Conservation (phyloP, 2,329 filamentous ascomycete genomes). For the Fusarium praegraminearum region DNA sequence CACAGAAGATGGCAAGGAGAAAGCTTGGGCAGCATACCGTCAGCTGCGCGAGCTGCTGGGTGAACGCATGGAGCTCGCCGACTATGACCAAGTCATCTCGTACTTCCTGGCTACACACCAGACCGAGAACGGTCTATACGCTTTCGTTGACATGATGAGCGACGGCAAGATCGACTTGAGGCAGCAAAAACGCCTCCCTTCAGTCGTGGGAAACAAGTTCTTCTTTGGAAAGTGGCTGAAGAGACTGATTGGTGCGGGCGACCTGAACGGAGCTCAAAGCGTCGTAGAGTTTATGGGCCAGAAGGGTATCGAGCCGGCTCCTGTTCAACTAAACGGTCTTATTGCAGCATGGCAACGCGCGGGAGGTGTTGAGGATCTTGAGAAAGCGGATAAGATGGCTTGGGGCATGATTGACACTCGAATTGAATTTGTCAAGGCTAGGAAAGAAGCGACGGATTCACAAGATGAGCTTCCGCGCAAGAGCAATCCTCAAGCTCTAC, state of each 20-base stretch:
- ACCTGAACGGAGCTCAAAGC: constrained; percentile 76
- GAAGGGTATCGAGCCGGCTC: constrained; percentile 73
- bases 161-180: constrained; percentile 65
- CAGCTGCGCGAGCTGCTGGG: constrained; percentile 72
- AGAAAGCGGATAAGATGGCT: constrained; percentile 74
- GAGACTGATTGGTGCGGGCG: constrained; percentile 78
- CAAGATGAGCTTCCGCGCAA: constrained; percentile 7
- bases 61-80: constrained; percentile 72
- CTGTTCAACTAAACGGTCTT: constrained; percentile 84
- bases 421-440: constrained; percentile 69
- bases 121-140: constrained; percentile 75
- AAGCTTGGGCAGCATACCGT: constrained; percentile 76
- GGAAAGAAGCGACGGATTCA: constrained; percentile 45
- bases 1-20: constrained; percentile 59
- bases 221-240: constrained; percentile 93
- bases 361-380: constrained; percentile 64
- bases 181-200: constrained; percentile 59
- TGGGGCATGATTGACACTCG: constrained; percentile 82
- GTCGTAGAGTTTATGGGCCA: constrained; percentile 82
- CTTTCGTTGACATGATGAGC: constrained; percentile 92
- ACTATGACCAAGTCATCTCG: constrained; percentile 81
- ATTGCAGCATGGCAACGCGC: constrained; percentile 82
- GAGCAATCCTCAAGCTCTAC: constrained; percentile 52
- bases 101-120: constrained; percentile 76
- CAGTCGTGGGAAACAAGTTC: constrained; percentile 75